Evolutionary conservation across 257 asterid species (phyloP), one percentile per base, ranked within the genome.

Genomic region (Echites panduratus): DNA sequence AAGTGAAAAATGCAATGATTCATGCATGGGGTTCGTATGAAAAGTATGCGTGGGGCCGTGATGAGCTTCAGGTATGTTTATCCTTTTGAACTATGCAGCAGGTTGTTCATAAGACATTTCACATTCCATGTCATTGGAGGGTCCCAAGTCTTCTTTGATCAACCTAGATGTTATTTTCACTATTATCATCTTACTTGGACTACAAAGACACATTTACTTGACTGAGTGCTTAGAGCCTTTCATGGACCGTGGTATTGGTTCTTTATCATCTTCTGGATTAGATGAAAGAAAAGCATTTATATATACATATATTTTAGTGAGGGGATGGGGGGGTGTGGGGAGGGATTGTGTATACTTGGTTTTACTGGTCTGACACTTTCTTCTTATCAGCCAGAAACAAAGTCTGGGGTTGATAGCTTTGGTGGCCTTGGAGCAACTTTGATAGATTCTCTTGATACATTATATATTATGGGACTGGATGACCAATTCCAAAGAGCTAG

Each of bases 391-490:
- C 99, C 99, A 66, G 97, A 92, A 74, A 69, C 99, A 32, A 86
- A 84, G 84, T 89, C 75, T 66, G 98, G 99, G 14, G 88, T 95
- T 73, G 88, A 95, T 82, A 95, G 98, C 95, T 95, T 95, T 74
- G 99, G 99, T 78, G 99, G 99, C 64, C 98, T 95, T 80, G 99
- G 99, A 82, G 99, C 99, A 59, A 95, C 99, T 74, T 72, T 95
- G 71, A 82, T 95, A 78, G 99, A 95, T 87, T 79, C 97, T 77
- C 98, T 95, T 63, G 99, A 95, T 84, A 95, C 99, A 4, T 79
- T 95, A 73, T 92, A 90, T 80, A 92, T 95, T 75, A 95, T 95
- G 99, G 99, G 99, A 76, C 77, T 95, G 82, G 90, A 95, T 70
- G 98, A 92, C 80, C 89, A 95, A 85, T 95, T 95, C 81, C 95